These are phyloP conservation scores for Platanus orientalis DNA, from an alignment of 164 flowering plant species.

Conservation along the genomic window DNA sequence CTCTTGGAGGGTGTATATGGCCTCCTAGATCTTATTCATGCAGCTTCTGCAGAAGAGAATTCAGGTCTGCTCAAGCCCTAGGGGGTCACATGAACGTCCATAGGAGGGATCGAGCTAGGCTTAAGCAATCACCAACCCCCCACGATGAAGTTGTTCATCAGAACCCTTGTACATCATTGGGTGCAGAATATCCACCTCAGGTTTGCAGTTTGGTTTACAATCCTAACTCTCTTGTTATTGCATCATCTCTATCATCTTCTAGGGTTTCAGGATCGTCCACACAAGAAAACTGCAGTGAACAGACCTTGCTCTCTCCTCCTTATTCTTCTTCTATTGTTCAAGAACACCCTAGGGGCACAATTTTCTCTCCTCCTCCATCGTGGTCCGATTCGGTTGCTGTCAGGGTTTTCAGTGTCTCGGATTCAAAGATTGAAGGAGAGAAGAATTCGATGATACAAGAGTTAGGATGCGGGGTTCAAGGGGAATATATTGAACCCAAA, in stretches of 20 bases:
- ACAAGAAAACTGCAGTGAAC: constrained; percentile 16
- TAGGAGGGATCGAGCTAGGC: constrained; percentile 77
- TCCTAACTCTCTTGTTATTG: constrained; percentile 17
- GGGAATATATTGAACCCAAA: constrained; percentile 28
- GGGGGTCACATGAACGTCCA: constrained; percentile 98
- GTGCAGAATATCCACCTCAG: constrained; percentile 30
- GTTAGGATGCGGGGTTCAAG: constrained; percentile 15
- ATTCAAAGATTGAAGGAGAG: constrained; percentile 25
- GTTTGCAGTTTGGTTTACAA: constrained; percentile 32
- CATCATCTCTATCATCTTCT: constrained; percentile 31
- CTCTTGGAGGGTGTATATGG: constrained; percentile 78
- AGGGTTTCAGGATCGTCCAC: constrained; percentile 38
- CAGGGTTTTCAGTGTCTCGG: no score
- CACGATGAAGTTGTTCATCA: constrained; percentile 22
- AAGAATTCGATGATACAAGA: constrained; percentile 16
- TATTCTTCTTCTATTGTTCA: constrained; percentile 23
- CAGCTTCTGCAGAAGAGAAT: constrained; percentile 79
- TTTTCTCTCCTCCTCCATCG: no score
- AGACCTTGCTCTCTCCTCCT: constrained; percentile 18
- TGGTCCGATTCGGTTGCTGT: no score
- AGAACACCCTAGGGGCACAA: constrained; percentile 20
- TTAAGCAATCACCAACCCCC: constrained; percentile 54
- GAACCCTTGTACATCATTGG: constrained; percentile 15
- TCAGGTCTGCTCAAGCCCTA: constrained; percentile 92
- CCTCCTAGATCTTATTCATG: constrained; percentile 92